Evolutionary conservation across 768 basidiomycete genomes (phyloP).

Genomic region (Russula sp.): DNA sequence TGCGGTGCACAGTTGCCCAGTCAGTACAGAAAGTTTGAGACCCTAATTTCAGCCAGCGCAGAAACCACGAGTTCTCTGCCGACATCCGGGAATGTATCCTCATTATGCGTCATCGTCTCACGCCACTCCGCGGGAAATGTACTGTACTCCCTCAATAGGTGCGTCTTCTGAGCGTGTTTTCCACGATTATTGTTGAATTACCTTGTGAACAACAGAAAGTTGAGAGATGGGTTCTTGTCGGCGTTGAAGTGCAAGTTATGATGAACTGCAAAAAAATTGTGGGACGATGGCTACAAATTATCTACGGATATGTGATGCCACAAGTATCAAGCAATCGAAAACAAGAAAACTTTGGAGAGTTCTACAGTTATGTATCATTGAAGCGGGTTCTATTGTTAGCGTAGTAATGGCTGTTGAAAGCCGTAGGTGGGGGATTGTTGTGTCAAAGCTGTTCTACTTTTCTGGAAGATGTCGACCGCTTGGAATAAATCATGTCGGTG

Average conservation of each 20-base stretch:
- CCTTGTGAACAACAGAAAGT: slow-evolving; percentile 48
- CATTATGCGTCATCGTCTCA: slow-evolving; percentile 77
- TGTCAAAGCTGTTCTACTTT: slow-evolving; percentile 32
- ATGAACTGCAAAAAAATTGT: slow-evolving; percentile 43
- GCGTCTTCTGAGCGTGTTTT: slow-evolving; percentile 29
- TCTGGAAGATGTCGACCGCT: slow-evolving; percentile 39
- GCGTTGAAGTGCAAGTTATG: slow-evolving; percentile 50
- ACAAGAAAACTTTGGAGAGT: too few relatives aligned
- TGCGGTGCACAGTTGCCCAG: too few relatives aligned
- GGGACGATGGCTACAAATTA: slow-evolving; percentile 61
- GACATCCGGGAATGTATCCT: slow-evolving; percentile 79
- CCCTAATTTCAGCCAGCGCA: too few relatives aligned
- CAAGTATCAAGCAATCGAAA: neutral
- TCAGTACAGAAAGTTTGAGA: too few relatives aligned
- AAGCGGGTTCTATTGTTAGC: neutral
- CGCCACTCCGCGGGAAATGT: slow-evolving; percentile 73
- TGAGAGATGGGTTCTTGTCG: slow-evolving; percentile 79
- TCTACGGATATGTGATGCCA: slow-evolving; percentile 25
- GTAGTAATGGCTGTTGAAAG: slow-evolving; percentile 23
- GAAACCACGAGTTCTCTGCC: slow-evolving; percentile 47
- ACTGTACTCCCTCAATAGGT: slow-evolving; percentile 92
- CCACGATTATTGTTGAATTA: neutral
- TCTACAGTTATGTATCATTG: slow-evolving; percentile 12
- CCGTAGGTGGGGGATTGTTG: neutral
- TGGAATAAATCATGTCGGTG: slow-evolving; percentile 78